Conservation (phyloP, 2,329 filamentous ascomycete genomes). For the Chaetomium globosum region DNA sequence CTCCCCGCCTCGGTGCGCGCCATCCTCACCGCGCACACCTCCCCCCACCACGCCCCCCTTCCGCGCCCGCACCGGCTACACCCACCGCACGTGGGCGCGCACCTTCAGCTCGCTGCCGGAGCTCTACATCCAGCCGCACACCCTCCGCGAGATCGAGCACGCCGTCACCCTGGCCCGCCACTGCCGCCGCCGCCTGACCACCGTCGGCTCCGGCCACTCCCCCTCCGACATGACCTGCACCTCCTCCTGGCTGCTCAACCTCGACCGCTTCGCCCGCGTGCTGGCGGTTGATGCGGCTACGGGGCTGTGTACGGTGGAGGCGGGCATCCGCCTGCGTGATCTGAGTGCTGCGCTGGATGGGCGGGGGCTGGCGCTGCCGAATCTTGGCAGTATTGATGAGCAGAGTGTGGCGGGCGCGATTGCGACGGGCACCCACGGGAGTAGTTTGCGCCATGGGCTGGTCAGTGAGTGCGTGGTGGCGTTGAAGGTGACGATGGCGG, state of each 20-base stretch:
- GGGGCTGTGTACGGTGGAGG: constrained; percentile 74
- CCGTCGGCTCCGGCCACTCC: constrained; percentile 89
- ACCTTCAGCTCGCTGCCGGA: constrained; percentile 89
- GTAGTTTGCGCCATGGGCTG: constrained; percentile 79
- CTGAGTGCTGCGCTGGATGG: constrained; percentile 74
- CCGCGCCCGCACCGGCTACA: constrained; percentile 69
- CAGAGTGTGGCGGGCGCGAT: constrained; percentile 93
- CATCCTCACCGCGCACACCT: constrained; percentile 25
- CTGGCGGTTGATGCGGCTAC: constrained; percentile 68
- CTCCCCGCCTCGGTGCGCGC: constrained; percentile 30
- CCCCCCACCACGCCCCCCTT: constrained; percentile 63
- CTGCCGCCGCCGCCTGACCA: constrained; percentile 79
- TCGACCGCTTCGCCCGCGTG: constrained; percentile 78
- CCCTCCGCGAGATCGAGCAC: constrained; percentile 79
- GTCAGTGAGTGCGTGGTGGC: constrained; percentile 76
- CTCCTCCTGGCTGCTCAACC: constrained; percentile 90
- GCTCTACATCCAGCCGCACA: constrained; percentile 84
- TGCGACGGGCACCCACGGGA: constrained; percentile 90
- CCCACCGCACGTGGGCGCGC: constrained; percentile 91
- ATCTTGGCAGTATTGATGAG: constrained; percentile 90
- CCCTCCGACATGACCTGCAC: constrained; percentile 91
- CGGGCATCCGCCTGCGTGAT: constrained; percentile 80
- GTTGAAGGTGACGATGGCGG: constrained; percentile 78
- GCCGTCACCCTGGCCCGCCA: constrained; percentile 76
- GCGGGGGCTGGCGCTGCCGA: constrained; percentile 81